Base-by-base conservation (phyloP, 805 yeast species). In the Starmerella davenportii region DNA sequence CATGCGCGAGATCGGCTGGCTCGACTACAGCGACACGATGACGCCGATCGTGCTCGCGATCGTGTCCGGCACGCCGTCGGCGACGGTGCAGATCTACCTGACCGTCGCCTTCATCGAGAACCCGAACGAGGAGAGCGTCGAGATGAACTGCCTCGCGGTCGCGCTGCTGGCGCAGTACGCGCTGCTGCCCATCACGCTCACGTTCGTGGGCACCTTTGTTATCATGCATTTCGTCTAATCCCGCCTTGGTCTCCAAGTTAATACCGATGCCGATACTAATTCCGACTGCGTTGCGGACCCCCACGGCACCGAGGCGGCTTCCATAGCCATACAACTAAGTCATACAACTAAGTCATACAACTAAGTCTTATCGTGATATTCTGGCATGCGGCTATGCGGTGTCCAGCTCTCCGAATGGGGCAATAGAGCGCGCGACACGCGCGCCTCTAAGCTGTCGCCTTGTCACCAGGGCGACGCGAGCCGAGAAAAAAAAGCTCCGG, bases 61-160 rank as follows among this genome's bases (percentile, higher is more conserved):
- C 23, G 72, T 76, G 11, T 79, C 74, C 55, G 76, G 87, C 0
- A 68, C 81, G 42, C 96, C 96, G 0, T 76, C 80, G 37, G 92
- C 95, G 0, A 87, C 95, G 0, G 68, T 90, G 0, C 76, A 82
- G 51, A 76, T 87, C 14, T 87, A 84, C 57, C 67, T 85, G 47
- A 85, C 96, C 2, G 87, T 94, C 2, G 74, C 81, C 52, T 74
- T 85, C 1, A 30, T 47, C 2, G 50, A 48, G 24, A 92, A 90
- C 15, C 71, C 77, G 5, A 65, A 61, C 3, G 65, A 64, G 3
- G 59, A 60, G 2, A 66, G 62, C 34, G 35, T 56, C 14, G 59
- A 84, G 56, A 74, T 87, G 76, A 93, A 87, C 54, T 79, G 92
- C 54, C 64, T 82, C 37, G 90, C 95, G 0, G 63, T 82, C 23